phyloP scores from a whole-genome alignment of 2,329 filamentous ascomycete species.

The Neonectria magnoliae region DNA sequence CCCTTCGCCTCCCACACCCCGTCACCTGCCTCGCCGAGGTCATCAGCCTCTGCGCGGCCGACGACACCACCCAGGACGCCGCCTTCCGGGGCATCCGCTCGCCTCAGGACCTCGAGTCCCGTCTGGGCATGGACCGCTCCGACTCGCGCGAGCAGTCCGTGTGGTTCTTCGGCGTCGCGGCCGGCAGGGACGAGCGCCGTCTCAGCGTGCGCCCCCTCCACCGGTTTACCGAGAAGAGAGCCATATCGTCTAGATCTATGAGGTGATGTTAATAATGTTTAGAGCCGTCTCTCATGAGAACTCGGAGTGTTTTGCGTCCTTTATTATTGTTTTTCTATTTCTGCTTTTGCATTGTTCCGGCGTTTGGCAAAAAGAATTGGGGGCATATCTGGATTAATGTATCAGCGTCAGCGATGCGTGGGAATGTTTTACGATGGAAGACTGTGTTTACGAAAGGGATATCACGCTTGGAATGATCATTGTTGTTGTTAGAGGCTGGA shows the following conservation, averaged over 20 bases:
- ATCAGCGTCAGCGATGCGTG: constrained; percentile 7
- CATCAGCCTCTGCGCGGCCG: constrained; percentile 79
- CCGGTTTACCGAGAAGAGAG: constrained; percentile 56
- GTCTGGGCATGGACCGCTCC: constrained; percentile 67
- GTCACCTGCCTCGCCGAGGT: constrained; percentile 79
- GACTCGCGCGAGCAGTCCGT: constrained; percentile 58
- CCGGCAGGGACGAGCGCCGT: constrained; percentile 53
- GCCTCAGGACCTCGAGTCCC: constrained; percentile 74
- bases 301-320: background rate
- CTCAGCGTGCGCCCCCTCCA: constrained; percentile 57
- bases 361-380: constrained; percentile 5
- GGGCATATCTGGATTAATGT: constrained; percentile 9
- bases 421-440: background rate
- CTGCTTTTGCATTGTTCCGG: constrained; percentile 17
- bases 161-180: constrained; percentile 61
- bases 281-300: constrained; percentile 11
- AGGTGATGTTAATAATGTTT: constrained; percentile 27
- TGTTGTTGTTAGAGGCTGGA: background rate
- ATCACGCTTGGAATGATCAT: constrained; percentile 15
- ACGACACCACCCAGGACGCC: constrained; percentile 75
- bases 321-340: background rate
- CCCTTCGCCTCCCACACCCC: constrained; percentile 76
- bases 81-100: constrained; percentile 75
- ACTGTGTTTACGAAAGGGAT: constrained; percentile 9
- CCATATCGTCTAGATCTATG: constrained; percentile 41